phyloP scores from a whole-genome alignment of 169 alveolate species.

The Plasmodium vivax region DNA sequence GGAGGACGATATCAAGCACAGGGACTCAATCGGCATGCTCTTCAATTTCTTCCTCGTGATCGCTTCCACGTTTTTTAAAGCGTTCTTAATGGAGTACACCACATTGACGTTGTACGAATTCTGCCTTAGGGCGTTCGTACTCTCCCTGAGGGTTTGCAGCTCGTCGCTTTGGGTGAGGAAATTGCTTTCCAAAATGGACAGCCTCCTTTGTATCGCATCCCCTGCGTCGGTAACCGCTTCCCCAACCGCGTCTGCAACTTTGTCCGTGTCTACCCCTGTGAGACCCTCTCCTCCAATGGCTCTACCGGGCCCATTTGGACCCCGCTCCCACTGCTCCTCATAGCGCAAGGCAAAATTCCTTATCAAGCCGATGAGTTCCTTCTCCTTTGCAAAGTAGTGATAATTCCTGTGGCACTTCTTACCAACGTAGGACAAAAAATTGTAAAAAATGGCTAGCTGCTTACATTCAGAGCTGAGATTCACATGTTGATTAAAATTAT shows the following conservation, averaged over 20 bases:
- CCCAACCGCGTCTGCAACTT: not conserved
- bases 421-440: conserved; percentile 60
- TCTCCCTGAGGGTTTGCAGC: conserved; percentile 41
- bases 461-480: conserved; percentile 13
- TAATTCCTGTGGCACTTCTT: conserved; percentile 23
- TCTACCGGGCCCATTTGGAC: not conserved
- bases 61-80: conserved; percentile 40
- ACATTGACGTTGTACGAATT: conserved; percentile 38
- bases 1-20: conserved; percentile 62
- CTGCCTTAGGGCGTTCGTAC: conserved; percentile 17
- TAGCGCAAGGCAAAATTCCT: not conserved
- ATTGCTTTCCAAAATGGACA: conserved; percentile 13
- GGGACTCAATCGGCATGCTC: conserved; percentile 45
- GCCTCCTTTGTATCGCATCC: not conserved
- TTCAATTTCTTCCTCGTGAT: conserved; percentile 53
- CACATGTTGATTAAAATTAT: conserved; percentile 41
- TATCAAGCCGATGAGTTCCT: conserved; percentile 21
- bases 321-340: conserved; percentile 7
- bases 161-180: conserved; percentile 6
- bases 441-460: conserved; percentile 40
- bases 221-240: not conserved
- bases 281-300: not conserved
- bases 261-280: not conserved
- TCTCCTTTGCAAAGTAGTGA: conserved; percentile 10
- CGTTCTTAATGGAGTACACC: conserved; percentile 42